Evolutionary conservation across 768 basidiomycete genomes (phyloP).

Genomic region (Aureoboletus auriporus): DNA sequence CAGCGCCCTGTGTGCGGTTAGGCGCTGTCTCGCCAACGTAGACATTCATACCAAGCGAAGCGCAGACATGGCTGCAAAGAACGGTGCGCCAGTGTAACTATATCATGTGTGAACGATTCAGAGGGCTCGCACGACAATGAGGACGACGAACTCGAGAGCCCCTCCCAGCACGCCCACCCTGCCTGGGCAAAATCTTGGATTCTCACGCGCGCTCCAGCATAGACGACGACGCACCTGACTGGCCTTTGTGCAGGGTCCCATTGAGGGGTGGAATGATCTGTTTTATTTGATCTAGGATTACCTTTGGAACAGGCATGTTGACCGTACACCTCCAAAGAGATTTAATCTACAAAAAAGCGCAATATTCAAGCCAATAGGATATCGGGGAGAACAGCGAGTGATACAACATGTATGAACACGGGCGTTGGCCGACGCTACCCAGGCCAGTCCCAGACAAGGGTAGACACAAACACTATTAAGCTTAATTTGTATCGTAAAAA

Average conservation of each 20-base stretch:
- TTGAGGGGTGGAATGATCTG: slow-evolving; percentile 88
- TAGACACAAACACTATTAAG: slow-evolving; percentile 24
- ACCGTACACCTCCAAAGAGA: background rate
- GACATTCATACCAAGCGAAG: slow-evolving; percentile 60
- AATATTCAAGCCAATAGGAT: slow-evolving; percentile 14
- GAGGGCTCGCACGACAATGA: background rate
- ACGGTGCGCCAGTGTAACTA: slow-evolving; percentile 97
- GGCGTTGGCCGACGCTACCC: slow-evolving; percentile 13
- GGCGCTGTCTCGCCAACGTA: background rate
- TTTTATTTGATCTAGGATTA: slow-evolving; percentile 67
- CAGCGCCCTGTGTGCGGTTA: slow-evolving; percentile 61
- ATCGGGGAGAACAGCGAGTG: slow-evolving; percentile 13
- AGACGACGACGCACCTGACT: slow-evolving; percentile 59
- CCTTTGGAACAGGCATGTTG: slow-evolving; percentile 58
- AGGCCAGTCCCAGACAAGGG: slow-evolving; percentile 5
- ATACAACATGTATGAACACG: slow-evolving; percentile 27
- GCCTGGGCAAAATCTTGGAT: slow-evolving; percentile 38
- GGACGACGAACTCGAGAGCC: slow-evolving; percentile 72
- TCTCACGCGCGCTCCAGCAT: background rate
- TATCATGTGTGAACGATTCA: background rate
- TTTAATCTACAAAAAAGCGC: no score
- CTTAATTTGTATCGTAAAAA: slow-evolving; percentile 21
- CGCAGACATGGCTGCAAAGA: slow-evolving; percentile 90
- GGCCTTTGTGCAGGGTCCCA: slow-evolving; percentile 88
- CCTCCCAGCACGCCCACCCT: slow-evolving; percentile 93